Evolutionary conservation across 2,329 filamentous ascomycete species (phyloP).

Genomic region (Hymenoscyphus fructigenus): DNA sequence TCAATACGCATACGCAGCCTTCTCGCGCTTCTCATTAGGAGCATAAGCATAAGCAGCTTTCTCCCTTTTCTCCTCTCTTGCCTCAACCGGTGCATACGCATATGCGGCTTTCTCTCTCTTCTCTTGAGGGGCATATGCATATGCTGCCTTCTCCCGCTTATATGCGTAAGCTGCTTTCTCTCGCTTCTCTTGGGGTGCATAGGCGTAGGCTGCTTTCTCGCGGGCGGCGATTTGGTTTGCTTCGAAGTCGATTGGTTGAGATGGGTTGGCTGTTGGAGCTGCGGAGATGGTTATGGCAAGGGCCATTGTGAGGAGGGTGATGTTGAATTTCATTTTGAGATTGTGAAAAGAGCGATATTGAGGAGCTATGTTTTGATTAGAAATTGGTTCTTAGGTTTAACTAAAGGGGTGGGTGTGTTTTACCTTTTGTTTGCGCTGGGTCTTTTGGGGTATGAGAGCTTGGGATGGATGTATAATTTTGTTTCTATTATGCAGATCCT

Average conservation of each 20-base stretch:
- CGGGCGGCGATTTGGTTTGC: background rate
- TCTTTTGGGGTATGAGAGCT: background rate
- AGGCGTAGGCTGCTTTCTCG: background rate
- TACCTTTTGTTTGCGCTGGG: too few relatives aligned
- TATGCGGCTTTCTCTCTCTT: background rate
- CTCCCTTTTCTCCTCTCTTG: background rate
- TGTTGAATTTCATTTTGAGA: background rate
- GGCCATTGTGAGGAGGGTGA: background rate
- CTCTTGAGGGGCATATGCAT: background rate
- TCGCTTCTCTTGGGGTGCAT: background rate
- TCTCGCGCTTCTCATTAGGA: background rate
- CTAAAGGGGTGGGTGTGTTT: too few relatives aligned
- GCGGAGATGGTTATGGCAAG: background rate
- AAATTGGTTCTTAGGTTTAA: too few relatives aligned
- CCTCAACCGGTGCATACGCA: background rate
- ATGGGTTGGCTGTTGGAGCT: background rate
- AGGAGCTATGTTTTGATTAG: background rate
- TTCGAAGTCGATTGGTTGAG: background rate
- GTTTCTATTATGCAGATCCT: background rate
- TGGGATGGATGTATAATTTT: background rate
- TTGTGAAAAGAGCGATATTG: background rate
- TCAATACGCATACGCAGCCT: background rate
- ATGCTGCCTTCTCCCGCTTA: background rate
- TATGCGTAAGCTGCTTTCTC: slow-evolving; percentile 1
- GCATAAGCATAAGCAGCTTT: background rate